Evolutionary conservation across 257 asterid species (phyloP).

Genomic region (Solanum bulbocastanum): DNA sequence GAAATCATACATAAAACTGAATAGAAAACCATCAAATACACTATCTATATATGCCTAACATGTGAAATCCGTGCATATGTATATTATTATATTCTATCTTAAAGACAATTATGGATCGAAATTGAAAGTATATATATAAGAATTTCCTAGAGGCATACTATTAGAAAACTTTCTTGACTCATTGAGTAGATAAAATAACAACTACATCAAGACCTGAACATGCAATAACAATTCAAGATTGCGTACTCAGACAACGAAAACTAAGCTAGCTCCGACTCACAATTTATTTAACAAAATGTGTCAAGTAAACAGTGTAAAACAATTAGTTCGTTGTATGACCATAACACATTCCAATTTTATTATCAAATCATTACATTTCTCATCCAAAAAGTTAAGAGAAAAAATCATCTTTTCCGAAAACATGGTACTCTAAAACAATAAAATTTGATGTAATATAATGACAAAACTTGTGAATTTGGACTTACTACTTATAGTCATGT

Average conservation of each 20-base stretch:
- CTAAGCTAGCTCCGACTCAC: accelerated
- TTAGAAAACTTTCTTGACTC: not conserved
- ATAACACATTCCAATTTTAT: not conserved
- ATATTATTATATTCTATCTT: not conserved
- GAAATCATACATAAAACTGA: not conserved
- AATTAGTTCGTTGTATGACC: not conserved
- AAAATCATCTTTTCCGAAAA: not conserved
- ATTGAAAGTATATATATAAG: not conserved
- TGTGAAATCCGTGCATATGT: not conserved
- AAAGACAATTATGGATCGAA: not conserved
- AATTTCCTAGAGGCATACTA: not conserved
- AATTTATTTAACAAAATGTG: not conserved
- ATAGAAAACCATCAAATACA: not conserved
- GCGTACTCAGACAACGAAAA: not conserved
- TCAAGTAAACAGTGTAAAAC: not conserved
- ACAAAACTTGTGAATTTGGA: not conserved
- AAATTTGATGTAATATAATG: not conserved
- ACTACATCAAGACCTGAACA: not conserved
- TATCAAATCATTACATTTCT: not conserved
- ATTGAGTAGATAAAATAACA: not conserved
- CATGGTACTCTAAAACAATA: not conserved
- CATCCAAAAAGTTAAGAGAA: not conserved
- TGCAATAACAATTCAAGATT: not conserved
- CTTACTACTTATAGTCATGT: not conserved
- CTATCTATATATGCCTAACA: not conserved